phyloP scores from a whole-genome alignment of 2,329 filamentous ascomycete genomes.

The Hortaea werneckii region DNA sequence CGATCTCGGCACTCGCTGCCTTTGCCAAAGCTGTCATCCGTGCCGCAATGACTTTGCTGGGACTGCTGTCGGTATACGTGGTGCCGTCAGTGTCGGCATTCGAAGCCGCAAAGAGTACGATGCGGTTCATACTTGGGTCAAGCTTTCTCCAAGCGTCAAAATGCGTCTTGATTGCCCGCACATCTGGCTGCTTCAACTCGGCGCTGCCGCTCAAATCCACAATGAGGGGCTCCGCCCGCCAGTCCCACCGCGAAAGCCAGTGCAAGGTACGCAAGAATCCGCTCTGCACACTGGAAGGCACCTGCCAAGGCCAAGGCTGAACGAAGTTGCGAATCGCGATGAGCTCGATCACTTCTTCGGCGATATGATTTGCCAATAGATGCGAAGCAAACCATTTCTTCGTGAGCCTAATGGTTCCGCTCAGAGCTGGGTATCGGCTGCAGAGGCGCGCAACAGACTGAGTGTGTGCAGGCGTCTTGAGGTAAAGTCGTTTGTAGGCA shows the following conservation, averaged over 20 bases:
- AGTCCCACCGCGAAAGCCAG: constrained; percentile 82
- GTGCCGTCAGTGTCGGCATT: constrained; percentile 67
- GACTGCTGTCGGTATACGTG: constrained; percentile 65
- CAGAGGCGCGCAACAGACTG: constrained; percentile 72
- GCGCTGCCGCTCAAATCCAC: constrained; percentile 50
- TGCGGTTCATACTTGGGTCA: constrained; percentile 78
- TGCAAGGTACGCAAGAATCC: constrained; percentile 74
- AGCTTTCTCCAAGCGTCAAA: constrained; percentile 79
- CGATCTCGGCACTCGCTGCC: constrained; percentile 55
- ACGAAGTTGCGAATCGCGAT: constrained; percentile 70
- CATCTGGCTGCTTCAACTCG: constrained; percentile 51
- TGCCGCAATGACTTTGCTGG: constrained; percentile 71
- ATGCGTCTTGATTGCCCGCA: constrained; percentile 53
- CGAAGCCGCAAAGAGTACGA: constrained; percentile 71
- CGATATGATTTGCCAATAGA: constrained; percentile 65
- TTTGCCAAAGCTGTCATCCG: constrained; percentile 75
- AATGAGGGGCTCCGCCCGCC: constrained; percentile 72
- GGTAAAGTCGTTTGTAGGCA: constrained; percentile 59
- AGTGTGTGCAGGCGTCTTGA: constrained; percentile 65
- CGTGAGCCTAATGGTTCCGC: constrained; percentile 68
- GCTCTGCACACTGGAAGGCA: constrained; percentile 64
- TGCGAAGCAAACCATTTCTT: constrained; percentile 88
- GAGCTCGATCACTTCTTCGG: constrained; percentile 75
- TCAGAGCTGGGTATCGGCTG: constrained; percentile 70
- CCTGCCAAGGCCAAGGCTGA: constrained; percentile 67